Percentiles rank a stretch among this genome's conserved stretches.
Evolutionary conservation across 768 basidiomycete species (phyloP).

Genomic region (Rhizopogon vesiculosus): DNA sequence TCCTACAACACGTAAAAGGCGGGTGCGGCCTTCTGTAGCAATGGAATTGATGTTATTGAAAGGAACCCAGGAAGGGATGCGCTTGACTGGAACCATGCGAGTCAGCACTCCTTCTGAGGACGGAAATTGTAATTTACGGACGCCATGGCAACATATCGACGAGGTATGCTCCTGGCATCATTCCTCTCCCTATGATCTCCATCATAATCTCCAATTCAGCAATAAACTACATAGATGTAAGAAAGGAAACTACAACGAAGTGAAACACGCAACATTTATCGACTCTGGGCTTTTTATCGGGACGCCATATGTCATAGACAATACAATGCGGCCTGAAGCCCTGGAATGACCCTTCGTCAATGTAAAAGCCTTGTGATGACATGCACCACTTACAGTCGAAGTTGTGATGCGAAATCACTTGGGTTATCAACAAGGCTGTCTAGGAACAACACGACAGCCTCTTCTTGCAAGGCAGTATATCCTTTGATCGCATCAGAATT

Average conservation of each 20-base stretch:
- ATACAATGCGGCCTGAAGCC: neutral
- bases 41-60: constrained; percentile 3
- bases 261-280: neutral
- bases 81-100: constrained; percentile 11
- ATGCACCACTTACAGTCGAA: constrained; percentile 1
- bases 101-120: neutral
- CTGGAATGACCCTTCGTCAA: neutral
- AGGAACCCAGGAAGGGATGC: constrained; percentile 15
- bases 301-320: constrained; percentile 5
- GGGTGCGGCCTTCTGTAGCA: neutral
- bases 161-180: constrained; percentile 2
- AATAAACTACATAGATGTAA: constrained; percentile 1
- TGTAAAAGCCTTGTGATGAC: neutral
- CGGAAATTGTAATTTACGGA: neutral
- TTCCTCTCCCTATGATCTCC: neutral
- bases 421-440: constrained; percentile 1
- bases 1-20: neutral
- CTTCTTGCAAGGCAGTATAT: neutral
- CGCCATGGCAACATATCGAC: constrained; percentile 2
- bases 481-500: neutral
- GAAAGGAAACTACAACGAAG: neutral
- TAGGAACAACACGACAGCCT: neutral
- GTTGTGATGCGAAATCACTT: neutral
- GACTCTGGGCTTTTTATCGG: neutral
- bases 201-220: constrained; percentile 1